Percentiles rank a stretch among this genome's conserved stretches.
These are phyloP conservation scores for Hypoxylon sp. DNA, from an alignment of 2,329 filamentous ascomycete genomes.

Conservation along the genomic window DNA sequence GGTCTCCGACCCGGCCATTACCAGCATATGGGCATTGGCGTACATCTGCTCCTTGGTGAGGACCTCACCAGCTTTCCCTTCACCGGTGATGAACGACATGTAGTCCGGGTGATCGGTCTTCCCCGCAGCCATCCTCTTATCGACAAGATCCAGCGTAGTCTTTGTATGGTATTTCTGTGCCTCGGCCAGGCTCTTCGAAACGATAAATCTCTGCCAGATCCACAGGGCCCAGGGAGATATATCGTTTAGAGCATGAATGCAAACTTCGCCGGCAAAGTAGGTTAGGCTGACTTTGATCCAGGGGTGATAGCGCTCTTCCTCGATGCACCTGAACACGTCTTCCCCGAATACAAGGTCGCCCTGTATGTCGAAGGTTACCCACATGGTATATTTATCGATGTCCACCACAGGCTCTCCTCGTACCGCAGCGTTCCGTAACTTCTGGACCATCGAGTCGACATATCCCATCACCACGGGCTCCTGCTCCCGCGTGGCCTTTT, in stretches of 20 bases:
- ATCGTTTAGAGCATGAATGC: slow-evolving; percentile 34
- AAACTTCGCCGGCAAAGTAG: slow-evolving; percentile 33
- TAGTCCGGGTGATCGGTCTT: slow-evolving; percentile 39
- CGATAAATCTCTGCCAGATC: slow-evolving; percentile 34
- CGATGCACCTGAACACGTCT: slow-evolving; percentile 38
- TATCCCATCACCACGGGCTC: slow-evolving; percentile 52
- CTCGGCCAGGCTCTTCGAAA: slow-evolving; percentile 19
- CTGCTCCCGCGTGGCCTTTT: slow-evolving; percentile 39
- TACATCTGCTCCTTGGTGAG: slow-evolving; percentile 42
- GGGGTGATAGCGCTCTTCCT: slow-evolving; percentile 36
- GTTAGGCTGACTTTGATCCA: slow-evolving; percentile 33
- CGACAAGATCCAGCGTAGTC: slow-evolving; percentile 33
- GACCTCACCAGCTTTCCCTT: slow-evolving; percentile 30
- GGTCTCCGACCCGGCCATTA: slow-evolving; percentile 40
- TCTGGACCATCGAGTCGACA: slow-evolving; percentile 55
- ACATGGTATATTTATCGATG: slow-evolving; percentile 38
- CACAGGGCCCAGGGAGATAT: slow-evolving; percentile 36
- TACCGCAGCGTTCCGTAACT: slow-evolving; percentile 42
- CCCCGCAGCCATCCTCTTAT: slow-evolving; percentile 37
- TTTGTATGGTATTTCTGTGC: slow-evolving; percentile 20
- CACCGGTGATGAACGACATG: slow-evolving; percentile 39
- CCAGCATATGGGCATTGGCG: slow-evolving; percentile 41
- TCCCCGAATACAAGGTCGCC: slow-evolving; percentile 41
- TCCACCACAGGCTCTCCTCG: slow-evolving; percentile 29
- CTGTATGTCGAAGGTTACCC: slow-evolving; percentile 42